Conservation (phyloP, 768 basidiomycete species). For the Lyophyllum decastes region DNA sequence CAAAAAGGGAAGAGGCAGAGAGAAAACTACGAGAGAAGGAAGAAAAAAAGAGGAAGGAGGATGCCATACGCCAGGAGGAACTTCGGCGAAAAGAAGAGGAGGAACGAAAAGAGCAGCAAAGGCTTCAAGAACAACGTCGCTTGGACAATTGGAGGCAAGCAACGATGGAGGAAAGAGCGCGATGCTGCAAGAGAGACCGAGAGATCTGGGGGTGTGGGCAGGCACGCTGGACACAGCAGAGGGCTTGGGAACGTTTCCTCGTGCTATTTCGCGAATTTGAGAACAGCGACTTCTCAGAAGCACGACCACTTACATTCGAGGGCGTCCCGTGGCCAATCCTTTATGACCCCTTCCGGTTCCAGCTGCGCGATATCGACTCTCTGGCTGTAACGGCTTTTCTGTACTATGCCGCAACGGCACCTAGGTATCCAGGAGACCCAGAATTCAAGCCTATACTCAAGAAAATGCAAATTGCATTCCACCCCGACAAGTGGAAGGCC, state of each 20-base stretch:
- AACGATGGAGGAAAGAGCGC: not conserved
- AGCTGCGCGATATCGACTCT: not conserved
- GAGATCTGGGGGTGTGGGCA: too few relatives aligned
- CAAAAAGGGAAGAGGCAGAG: not conserved
- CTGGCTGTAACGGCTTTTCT: too few relatives aligned
- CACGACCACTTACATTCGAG: not conserved
- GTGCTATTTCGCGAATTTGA: not conserved
- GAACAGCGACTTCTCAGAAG: not conserved
- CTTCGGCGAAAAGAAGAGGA: not conserved
- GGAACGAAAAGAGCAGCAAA: not conserved
- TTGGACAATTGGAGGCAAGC: not conserved
- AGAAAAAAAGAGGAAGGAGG: not conserved
- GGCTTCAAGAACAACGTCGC: not conserved
- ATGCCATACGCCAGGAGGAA: not conserved
- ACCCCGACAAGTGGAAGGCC: constrained; percentile 6
- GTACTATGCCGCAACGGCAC: too few relatives aligned
- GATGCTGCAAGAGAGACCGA: not conserved
- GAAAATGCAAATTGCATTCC: not conserved
- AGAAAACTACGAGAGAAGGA: not conserved
- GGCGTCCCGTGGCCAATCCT: constrained; percentile 1
- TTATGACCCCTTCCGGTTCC: not conserved
- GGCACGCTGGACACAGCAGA: not conserved
- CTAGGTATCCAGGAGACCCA: too few relatives aligned
- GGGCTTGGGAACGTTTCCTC: not conserved
- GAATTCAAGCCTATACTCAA: too few relatives aligned